A percentile compares a stretch with the other conserved stretches of the same genome.
phyloP scores from a whole-genome alignment of 2,329 filamentous ascomycete species.

The Ascochyta lentis region DNA sequence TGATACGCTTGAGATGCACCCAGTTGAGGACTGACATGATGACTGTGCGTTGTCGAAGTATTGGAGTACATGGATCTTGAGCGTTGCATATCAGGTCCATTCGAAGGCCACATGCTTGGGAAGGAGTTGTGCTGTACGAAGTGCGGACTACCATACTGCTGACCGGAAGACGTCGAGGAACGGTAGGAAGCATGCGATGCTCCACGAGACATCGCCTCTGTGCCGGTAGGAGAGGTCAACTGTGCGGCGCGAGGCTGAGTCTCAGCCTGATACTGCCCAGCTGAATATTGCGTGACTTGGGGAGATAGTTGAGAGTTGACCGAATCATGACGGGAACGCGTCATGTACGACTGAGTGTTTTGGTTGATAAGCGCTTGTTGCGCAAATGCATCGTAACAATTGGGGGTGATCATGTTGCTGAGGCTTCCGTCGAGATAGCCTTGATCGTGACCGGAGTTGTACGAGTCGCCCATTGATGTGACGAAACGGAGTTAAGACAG shows the following conservation, averaged over 20 bases:
- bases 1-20: background rate
- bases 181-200: conserved; percentile 22
- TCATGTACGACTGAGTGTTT: conserved; percentile 6
- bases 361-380: background rate
- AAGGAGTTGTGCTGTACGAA: background rate
- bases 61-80: background rate
- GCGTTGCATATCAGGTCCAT: background rate
- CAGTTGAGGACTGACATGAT: background rate
- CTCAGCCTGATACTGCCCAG: conserved; percentile 23
- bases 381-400: background rate
- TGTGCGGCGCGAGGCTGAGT: conserved; percentile 24
- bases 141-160: background rate
- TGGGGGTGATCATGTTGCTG: background rate
- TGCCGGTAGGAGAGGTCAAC: conserved; percentile 4
- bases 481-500: background rate
- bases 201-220: conserved; percentile 20
- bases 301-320: conserved; percentile 15
- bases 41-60: background rate
- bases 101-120: background rate
- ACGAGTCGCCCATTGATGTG: background rate
- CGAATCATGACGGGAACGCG: conserved; percentile 21
- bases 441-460: background rate
- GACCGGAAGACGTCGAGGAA: conserved; percentile 11
- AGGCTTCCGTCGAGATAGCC: background rate
- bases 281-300: background rate